Conservation (phyloP, 768 basidiomycete species). For the Leccinum olivaceopallidum region DNA sequence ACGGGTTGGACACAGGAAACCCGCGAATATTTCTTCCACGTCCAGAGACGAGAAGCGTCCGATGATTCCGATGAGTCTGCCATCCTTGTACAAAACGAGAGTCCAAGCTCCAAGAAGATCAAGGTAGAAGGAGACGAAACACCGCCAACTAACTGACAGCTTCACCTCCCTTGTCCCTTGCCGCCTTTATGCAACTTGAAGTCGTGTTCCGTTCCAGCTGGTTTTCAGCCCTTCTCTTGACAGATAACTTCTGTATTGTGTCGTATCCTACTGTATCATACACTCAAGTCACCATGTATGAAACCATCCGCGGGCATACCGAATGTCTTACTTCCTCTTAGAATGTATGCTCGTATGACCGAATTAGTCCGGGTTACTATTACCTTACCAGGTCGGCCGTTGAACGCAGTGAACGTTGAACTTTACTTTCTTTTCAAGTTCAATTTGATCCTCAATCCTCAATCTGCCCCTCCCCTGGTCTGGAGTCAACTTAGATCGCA, state of each 20-base stretch:
- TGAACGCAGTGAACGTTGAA: no score
- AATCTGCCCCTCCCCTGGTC: no score
- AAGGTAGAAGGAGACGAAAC: slow-evolving; percentile 28
- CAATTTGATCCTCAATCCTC: background rate
- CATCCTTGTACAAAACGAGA: slow-evolving; percentile 24
- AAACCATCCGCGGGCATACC: slow-evolving; percentile 1
- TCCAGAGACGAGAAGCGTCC: slow-evolving; percentile 17
- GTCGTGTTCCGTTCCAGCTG: background rate
- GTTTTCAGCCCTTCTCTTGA: background rate
- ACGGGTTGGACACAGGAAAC: slow-evolving; percentile 34
- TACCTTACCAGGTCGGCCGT: no score
- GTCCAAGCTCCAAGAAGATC: slow-evolving; percentile 18
- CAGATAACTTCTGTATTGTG: slow-evolving; percentile 1
- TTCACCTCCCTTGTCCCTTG: background rate
- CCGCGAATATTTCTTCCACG: slow-evolving; percentile 20
- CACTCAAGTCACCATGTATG: slow-evolving; percentile 11
- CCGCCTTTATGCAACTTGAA: background rate
- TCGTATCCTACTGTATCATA: slow-evolving; percentile 17
- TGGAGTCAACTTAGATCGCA: background rate
- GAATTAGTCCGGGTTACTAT: background rate
- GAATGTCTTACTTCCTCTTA: background rate
- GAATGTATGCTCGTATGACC: background rate
- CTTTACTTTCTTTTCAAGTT: background rate
- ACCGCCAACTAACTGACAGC: background rate
- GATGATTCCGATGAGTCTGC: slow-evolving; percentile 29